Evolutionary conservation across 352 stramenopile species (phyloP).

Genomic region (Globisporangium abappressorium): DNA sequence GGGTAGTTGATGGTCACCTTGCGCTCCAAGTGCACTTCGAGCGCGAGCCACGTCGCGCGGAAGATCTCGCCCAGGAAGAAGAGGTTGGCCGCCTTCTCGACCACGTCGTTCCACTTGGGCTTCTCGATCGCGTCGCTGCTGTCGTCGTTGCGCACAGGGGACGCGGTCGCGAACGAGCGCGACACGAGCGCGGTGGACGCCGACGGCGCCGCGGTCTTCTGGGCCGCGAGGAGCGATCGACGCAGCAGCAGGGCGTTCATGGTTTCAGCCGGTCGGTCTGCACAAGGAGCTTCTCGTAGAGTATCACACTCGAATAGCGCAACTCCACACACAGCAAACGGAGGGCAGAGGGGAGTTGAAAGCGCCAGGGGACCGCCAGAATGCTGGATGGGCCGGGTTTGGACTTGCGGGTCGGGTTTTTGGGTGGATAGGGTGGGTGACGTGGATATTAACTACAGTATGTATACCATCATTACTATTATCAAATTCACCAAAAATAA

Average conservation of each 20-base stretch:
- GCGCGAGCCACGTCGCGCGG: slow-evolving; percentile 75
- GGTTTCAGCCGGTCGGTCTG: neutral
- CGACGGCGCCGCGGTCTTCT: slow-evolving; percentile 21
- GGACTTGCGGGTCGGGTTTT: neutral
- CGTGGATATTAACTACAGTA: neutral
- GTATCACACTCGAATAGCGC: slow-evolving; percentile 17
- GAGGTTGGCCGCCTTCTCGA: slow-evolving; percentile 80
- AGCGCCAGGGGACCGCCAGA: neutral
- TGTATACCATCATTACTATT: neutral
- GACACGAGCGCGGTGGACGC: slow-evolving; percentile 15
- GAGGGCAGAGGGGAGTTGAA: slow-evolving; percentile 7
- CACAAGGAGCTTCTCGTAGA: slow-evolving; percentile 5
- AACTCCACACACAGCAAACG: slow-evolving; percentile 22
- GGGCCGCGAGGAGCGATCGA: slow-evolving; percentile 44
- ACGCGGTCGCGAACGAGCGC: slow-evolving; percentile 35
- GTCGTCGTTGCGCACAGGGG: slow-evolving; percentile 12
- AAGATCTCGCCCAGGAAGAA: slow-evolving; percentile 85
- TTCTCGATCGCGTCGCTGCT: slow-evolving; percentile 38
- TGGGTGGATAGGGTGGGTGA: neutral
- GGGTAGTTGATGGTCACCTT: slow-evolving; percentile 99
- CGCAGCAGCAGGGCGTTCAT: slow-evolving; percentile 61
- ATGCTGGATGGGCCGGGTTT: neutral
- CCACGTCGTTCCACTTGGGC: slow-evolving; percentile 62
- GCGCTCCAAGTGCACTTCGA: slow-evolving; percentile 79
- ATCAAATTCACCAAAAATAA: neutral